These are phyloP conservation scores for Trichophyton verrucosum DNA, from an alignment of 2,329 filamentous ascomycete species.

Conservation along the genomic window DNA sequence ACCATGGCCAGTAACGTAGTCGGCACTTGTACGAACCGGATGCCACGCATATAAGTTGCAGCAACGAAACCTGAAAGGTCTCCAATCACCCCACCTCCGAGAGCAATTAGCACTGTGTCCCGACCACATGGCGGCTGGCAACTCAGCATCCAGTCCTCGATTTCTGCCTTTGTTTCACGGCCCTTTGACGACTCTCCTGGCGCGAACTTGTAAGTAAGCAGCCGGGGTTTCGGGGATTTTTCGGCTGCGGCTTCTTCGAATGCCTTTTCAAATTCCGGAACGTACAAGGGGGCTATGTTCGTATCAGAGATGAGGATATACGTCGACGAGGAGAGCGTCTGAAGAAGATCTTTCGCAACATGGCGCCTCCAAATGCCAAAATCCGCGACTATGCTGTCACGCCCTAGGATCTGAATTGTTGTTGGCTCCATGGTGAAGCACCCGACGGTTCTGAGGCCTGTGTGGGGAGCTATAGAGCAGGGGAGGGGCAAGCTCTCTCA, in stretches of 20 bases:
- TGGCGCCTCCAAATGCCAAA: conserved; percentile 79
- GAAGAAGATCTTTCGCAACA: conserved; percentile 67
- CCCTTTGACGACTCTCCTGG: conserved; percentile 92
- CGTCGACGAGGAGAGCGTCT: conserved; percentile 68
- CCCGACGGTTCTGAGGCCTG: not conserved
- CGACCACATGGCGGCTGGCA: conserved; percentile 73
- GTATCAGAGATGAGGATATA: conserved; percentile 97
- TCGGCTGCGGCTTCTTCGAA: conserved; percentile 45
- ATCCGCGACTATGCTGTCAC: conserved; percentile 82
- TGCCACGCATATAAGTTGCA: conserved; percentile 95
- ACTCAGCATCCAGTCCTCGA: conserved; percentile 93
- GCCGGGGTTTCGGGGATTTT: conserved; percentile 44
- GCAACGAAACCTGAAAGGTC: conserved; percentile 97
- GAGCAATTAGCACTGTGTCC: conserved; percentile 86
- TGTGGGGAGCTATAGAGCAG: conserved; percentile 1
- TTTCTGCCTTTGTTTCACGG: conserved; percentile 81
- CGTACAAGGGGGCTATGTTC: conserved; percentile 71
- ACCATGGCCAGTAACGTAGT: conserved; percentile 95
- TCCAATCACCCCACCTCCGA: conserved; percentile 92
- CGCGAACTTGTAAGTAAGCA: conserved; percentile 75
- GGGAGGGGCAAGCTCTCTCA: conserved; percentile 2
- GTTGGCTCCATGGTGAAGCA: conserved; percentile 31
- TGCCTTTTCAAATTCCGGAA: conserved; percentile 57
- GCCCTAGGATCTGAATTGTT: conserved; percentile 70
- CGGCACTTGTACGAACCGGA: conserved; percentile 91